Base-by-base conservation (phyloP, 2,329 filamentous ascomycete genomes). In the Dactylellina parvicollis region DNA sequence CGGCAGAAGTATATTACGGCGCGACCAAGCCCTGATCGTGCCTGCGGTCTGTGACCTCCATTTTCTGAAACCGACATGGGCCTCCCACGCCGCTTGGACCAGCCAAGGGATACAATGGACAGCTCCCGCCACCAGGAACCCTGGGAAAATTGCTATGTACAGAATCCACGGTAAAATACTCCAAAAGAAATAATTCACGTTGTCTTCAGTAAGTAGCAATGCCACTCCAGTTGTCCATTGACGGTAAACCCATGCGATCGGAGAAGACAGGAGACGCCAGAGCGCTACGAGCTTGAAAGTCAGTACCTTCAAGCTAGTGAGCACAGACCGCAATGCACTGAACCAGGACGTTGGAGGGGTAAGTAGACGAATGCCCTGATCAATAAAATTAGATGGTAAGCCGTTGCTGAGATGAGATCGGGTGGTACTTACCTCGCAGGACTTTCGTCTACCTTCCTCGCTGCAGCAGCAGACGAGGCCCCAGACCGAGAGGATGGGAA, bases 401-500 rank as follows among this genome's bases (percentile, higher is more conserved):
- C 24, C 20, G 18, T 28, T 38, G 3, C 2, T 50, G 40, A 4
- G 28, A 36, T 10, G 18, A 3, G n/a, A 16, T 30, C 32, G 24
- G 38, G 18, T 28, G 7, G 20, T 5, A 50, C 54, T 40, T 72
- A 72, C 67, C 67, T 36, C n/a, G 9, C 20, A 16, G 46, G 59
- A 65, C 44, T 26, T 44, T 24, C 50, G 36, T 49, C 59, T 44
- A 28, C 57, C 60, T 26, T 59, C 32, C n/a, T 46, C 30, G 46
- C 46, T 59, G 44, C 52, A 59, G 32, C 20, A 54, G 30, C 67
- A 72, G 12, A 59, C 40, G 36, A 72, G 59, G 57, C 56, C 57
- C 67, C 67, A 72, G 36, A 60, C 38, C 24, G 60, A 18, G 44
- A 50, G 22, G 59, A 72, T 65, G 67, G 59, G 50, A 8, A 54